Base-by-base conservation (phyloP, 2,329 filamentous ascomycete genomes). In the Aspergillus sp. region DNA sequence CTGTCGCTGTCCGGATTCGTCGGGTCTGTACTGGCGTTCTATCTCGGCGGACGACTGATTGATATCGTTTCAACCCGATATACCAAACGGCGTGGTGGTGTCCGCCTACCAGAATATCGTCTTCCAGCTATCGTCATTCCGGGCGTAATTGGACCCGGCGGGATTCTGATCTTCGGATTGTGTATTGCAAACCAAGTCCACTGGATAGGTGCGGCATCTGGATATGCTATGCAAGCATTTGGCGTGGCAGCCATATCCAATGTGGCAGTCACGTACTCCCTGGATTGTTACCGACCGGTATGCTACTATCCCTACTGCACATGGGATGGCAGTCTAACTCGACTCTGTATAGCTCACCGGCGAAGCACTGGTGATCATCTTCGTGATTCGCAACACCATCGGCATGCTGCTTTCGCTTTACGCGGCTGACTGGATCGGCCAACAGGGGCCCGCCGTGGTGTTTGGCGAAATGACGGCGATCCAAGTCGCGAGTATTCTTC, bases 391-490 rank as follows among this genome's bases (percentile, higher is more conserved):
- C 9, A 65, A 65, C 42, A 64, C 62, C 0, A 65, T 65, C 24
- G 61, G 58, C 3, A 63, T 65, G 61, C 54, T 64, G 14, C 49
- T 65, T 5, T 62, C 63, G 16, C 49, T 64, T 1, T 65, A 64
- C 41, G 60, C 58, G 1, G 50, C 58, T 3, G 56, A 64, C 36
- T 65, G 63, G 62, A 64, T 65, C 14, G 35, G 45, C 9, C 49
- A 49, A 26, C 63, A 65, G 36, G 60, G 61, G 0, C 40, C 59
- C 1, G 58, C 57, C 3, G 48, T 53, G 0, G 62, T 64, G 0
- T 65, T 65, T 47, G 63, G 61, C 3, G 62, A 65, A 17, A 65
- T 65, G 62, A 60, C 55, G 13, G 62, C 60, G 0, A 64, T 65
- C 13, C 56, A 65, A 26, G 55, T 57, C 2, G 55, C 55, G 2